Conservation (phyloP, 2,329 filamentous ascomycete genomes). For the Neonectria ditissima region DNA sequence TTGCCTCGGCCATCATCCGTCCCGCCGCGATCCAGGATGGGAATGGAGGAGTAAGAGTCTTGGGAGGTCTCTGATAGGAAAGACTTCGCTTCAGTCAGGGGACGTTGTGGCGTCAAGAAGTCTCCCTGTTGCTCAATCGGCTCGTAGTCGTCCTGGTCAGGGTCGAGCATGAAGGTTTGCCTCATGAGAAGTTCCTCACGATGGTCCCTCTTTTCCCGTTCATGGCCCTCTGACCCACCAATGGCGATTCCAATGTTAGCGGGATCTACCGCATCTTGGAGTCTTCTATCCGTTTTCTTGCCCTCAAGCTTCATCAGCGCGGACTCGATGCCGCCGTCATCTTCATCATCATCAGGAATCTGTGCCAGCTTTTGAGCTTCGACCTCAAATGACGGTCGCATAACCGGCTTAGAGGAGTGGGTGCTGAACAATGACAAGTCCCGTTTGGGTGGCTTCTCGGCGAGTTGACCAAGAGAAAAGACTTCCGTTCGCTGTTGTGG, state of each 20-base stretch:
- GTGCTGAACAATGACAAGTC: constrained; percentile 70
- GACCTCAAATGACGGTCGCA: constrained; percentile 84
- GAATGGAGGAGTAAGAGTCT: constrained; percentile 81
- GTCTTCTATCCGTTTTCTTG: constrained; percentile 72
- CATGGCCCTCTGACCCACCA: constrained; percentile 42
- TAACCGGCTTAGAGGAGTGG: constrained; percentile 70
- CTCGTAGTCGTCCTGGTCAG: constrained; percentile 39
- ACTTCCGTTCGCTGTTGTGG: constrained; percentile 53
- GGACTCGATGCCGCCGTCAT: constrained; percentile 88
- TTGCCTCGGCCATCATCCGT: constrained; percentile 63
- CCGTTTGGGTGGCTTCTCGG: constrained; percentile 61
- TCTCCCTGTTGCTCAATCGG: constrained; percentile 31
- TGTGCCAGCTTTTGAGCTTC: constrained; percentile 89
- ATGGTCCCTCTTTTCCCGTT: constrained; percentile 59
- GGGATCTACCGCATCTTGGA: constrained; percentile 30
- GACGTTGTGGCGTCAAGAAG: constrained; percentile 42
- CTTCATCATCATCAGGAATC: constrained; percentile 84
- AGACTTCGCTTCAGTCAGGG: constrained; percentile 55
- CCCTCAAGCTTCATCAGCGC: constrained; percentile 93
- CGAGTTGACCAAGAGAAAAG: constrained; percentile 70
- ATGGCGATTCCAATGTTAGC: constrained; percentile 40
- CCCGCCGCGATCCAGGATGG: constrained; percentile 77
- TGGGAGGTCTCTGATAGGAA: constrained; percentile 72
- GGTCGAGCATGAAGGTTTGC: constrained; percentile 50
- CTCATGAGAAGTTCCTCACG: constrained; percentile 60